Evolutionary conservation across 176 grass and related monocot species (phyloP).

Genomic region (Rhynchospora tenuis): DNA sequence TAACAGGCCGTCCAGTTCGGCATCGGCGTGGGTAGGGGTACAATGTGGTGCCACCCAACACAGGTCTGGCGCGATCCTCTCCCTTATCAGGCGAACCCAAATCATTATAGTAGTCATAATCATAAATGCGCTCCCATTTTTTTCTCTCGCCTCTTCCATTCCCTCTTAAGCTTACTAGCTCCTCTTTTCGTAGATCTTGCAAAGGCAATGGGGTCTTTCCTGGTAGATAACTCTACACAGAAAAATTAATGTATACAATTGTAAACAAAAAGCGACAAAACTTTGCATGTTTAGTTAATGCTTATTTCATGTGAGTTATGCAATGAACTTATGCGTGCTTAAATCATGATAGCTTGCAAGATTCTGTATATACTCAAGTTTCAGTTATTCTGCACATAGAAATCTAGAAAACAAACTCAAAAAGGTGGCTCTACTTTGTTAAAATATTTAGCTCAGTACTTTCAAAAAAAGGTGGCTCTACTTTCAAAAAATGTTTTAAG

Average conservation of each 20-base stretch:
- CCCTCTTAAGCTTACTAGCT: constrained; percentile 53
- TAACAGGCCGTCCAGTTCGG: constrained; percentile 63
- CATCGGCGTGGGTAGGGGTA: constrained; percentile 76
- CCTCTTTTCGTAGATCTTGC: constrained; percentile 51
- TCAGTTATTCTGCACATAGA: background rate
- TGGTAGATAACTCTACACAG: constrained; percentile 60
- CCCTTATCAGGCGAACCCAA: constrained; percentile 58
- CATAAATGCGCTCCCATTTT: constrained; percentile 79
- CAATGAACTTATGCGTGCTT: background rate
- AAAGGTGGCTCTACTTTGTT: background rate
- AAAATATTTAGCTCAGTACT: background rate
- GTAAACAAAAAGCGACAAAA: background rate
- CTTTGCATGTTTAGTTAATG: background rate
- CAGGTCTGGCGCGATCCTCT: constrained; percentile 40
- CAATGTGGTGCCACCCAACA: constrained; percentile 47
- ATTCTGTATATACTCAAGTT: background rate
- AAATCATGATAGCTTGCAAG: background rate
- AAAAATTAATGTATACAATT: background rate
- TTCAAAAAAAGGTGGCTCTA: background rate
- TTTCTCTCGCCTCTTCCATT: constrained; percentile 57
- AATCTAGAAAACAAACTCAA: background rate
- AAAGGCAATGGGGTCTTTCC: constrained; percentile 53
- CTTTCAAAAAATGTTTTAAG: background rate
- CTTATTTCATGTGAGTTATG: background rate
- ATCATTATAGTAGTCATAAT: constrained; percentile 82